These are phyloP conservation scores for Lojkania enalia DNA, from an alignment of 2,329 filamentous ascomycete genomes.

Conservation along the genomic window DNA sequence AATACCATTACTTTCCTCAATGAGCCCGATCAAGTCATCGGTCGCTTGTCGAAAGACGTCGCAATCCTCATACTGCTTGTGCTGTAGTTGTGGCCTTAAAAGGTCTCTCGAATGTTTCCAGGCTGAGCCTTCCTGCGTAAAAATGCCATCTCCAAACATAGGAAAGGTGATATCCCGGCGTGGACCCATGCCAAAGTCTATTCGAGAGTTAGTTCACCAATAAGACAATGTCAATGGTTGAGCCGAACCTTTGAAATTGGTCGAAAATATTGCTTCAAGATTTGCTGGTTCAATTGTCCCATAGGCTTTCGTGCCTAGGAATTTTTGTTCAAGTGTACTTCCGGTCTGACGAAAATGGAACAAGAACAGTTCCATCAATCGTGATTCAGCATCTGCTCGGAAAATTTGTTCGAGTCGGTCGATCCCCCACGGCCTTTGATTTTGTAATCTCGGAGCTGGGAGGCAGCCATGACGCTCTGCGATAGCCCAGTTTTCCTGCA, in stretches of 20 bases:
- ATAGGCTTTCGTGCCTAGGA: conserved; percentile 17
- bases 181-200: conserved; percentile 25
- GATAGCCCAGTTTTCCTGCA: too few relatives aligned
- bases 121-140: conserved; percentile 45
- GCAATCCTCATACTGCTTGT: conserved; percentile 54
- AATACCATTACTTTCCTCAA: conserved; percentile 51
- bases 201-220: too few relatives aligned
- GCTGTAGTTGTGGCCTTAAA: conserved; percentile 53
- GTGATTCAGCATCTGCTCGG: conserved; percentile 35
- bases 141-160: conserved; percentile 46
- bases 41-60: conserved; percentile 62
- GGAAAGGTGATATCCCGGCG: conserved; percentile 36
- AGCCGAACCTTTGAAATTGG: conserved; percentile 22
- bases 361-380: conserved; percentile 19
- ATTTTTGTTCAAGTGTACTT: conserved; percentile 15
- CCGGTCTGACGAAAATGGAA: conserved; percentile 1
- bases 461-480: conserved; percentile 56
- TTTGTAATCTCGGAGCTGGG: conserved; percentile 45
- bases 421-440: conserved; percentile 44
- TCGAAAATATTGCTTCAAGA: conserved; percentile 26
- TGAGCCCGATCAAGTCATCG: conserved; percentile 55
- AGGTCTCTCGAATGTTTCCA: conserved; percentile 42
- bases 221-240: too few relatives aligned
- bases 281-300: conserved; percentile 30
- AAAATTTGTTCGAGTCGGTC: conserved; percentile 49